A percentile compares a stretch with the other conserved stretches of the same genome.
Conservation (phyloP, 139 green algal genomes). For the Micractinium sp. region DNA sequence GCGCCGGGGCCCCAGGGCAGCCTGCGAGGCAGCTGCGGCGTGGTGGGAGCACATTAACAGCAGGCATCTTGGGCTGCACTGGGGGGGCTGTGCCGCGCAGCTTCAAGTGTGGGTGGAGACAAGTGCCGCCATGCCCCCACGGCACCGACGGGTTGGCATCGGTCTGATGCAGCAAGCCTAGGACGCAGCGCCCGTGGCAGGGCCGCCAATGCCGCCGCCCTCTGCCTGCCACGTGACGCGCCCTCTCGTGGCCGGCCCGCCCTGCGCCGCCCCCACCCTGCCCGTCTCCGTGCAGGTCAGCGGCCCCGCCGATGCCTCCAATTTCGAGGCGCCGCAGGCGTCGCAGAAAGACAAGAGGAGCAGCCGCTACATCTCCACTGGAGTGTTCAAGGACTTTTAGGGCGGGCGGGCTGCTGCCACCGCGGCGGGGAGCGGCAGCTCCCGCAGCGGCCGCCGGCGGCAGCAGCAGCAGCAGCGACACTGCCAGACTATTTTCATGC, state of each 20-base stretch:
- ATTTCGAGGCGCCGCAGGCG: conserved; percentile 54
- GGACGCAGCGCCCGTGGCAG: too few species aligned
- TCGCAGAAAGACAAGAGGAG: not conserved
- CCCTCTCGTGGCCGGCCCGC: not conserved
- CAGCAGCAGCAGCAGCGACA: not conserved
- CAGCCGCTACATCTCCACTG: conserved; percentile 65
- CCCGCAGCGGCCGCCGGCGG: too few species aligned
- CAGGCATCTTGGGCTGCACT: too few species aligned
- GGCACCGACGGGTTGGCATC: too few species aligned
- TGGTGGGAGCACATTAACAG: not conserved
- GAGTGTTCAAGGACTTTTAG: conserved; percentile 73
- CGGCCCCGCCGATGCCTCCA: conserved; percentile 60
- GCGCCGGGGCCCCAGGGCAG: not conserved
- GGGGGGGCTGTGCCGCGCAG: too few species aligned
- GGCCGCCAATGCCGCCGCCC: too few species aligned
- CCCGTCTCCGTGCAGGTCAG: conserved; percentile 43
- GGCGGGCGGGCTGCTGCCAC: not conserved
- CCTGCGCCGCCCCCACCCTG: not conserved
- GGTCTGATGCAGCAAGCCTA: too few species aligned
- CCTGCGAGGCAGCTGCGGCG: not conserved
- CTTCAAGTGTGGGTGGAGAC: too few species aligned
- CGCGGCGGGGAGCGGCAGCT: not conserved
- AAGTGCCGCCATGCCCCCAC: too few species aligned
- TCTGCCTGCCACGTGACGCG: not conserved
- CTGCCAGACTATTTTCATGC: too few species aligned